Evolutionary conservation across 441 rosid genomes (phyloP).

Genomic region (Raphanus hybrid): DNA sequence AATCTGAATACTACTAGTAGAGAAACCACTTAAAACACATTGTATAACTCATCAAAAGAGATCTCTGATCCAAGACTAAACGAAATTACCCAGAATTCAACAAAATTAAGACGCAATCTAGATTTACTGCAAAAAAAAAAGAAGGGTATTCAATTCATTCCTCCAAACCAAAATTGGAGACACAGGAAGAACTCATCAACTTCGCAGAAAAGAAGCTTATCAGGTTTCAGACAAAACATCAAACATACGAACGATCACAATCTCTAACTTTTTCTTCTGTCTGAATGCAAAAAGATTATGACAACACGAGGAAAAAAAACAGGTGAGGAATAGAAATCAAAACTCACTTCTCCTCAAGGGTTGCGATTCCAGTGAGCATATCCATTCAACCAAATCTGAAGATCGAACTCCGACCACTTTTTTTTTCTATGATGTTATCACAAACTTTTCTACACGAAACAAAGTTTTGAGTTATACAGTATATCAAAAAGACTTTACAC

Average conservation of each 20-base stretch:
- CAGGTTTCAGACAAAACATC: constrained; percentile 19
- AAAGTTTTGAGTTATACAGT: neutral
- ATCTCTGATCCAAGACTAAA: constrained; percentile 16
- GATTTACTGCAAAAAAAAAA: neutral
- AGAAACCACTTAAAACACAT: neutral
- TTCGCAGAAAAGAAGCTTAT: neutral
- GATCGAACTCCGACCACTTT: neutral
- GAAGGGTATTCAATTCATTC: too few species aligned
- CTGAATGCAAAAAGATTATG: neutral
- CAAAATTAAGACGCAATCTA: constrained; percentile 2
- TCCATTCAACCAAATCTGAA: constrained; percentile 31
- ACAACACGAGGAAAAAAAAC: neutral
- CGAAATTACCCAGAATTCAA: neutral
- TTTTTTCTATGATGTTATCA: constrained; percentile 14
- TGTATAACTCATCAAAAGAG: constrained; percentile 4
- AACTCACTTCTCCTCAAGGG: constrained; percentile 36
- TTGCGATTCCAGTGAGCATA: constrained; percentile 27
- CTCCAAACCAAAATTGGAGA: too few species aligned
- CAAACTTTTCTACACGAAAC: neutral
- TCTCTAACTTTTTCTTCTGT: constrained; percentile 14
- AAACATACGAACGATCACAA: constrained; percentile 6
- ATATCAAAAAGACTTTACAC: constrained; percentile 26
- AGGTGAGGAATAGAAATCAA: neutral
- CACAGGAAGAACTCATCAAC: too few species aligned
- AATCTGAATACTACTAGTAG: too few species aligned